Evolutionary conservation across 352 stramenopile genomes (phyloP).

Genomic region (Nothophytophthora sp.): DNA sequence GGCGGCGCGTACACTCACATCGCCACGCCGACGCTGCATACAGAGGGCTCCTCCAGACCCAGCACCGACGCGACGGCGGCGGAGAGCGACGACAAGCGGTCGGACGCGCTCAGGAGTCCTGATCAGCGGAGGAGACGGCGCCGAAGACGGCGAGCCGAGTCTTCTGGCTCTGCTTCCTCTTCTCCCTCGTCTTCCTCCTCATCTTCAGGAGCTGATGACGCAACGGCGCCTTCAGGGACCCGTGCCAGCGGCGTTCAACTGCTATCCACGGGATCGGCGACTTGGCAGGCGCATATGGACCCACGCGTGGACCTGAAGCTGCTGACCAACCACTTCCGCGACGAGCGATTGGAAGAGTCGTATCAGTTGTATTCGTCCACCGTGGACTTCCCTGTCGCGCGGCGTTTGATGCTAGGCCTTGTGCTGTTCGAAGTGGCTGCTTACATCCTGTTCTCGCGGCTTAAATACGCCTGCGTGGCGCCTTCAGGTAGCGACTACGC

Average conservation of each 20-base stretch:
- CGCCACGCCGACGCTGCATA: too few species aligned
- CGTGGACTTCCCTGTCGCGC: constrained; percentile 55
- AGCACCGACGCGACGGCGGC: too few species aligned
- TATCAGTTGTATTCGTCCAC: constrained; percentile 85
- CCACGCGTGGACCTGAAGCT: constrained; percentile 51
- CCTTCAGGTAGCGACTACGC: constrained; percentile 27
- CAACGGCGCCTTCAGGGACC: not conserved
- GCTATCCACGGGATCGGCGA: constrained; percentile 39
- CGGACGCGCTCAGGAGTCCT: too few species aligned
- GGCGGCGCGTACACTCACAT: constrained; percentile 12
- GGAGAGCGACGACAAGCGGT: too few species aligned
- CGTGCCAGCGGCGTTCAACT: constrained; percentile 27
- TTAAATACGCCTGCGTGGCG: constrained; percentile 41
- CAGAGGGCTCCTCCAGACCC: too few species aligned
- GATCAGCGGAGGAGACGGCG: too few species aligned
- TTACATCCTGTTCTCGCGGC: constrained; percentile 53
- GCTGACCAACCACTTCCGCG: constrained; percentile 71
- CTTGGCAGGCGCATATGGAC: constrained; percentile 56
- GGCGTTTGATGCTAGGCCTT: constrained; percentile 63
- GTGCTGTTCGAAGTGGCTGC: constrained; percentile 53
- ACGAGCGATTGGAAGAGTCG: constrained; percentile 70
- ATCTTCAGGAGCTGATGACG: constrained; percentile 8
- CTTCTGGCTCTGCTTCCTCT: constrained; percentile 9
- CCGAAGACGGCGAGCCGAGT: not conserved
- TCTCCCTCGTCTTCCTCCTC: too few species aligned